Base-by-base conservation (phyloP, 768 basidiomycete genomes). In the Podaxis carcinomalis region DNA sequence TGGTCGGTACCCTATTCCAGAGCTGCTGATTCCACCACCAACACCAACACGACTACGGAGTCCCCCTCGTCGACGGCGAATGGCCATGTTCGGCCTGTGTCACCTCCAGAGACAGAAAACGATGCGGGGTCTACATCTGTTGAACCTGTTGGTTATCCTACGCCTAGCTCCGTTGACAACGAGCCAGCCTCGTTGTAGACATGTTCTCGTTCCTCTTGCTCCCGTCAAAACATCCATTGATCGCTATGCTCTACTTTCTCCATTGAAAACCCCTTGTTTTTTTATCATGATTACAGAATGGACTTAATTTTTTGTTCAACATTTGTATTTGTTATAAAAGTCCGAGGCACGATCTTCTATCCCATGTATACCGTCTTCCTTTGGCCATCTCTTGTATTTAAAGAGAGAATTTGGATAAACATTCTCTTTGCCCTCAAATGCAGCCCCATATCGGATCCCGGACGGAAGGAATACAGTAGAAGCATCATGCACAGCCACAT, bases 131-230 rank as follows among this genome's bases (percentile, higher is more conserved):
- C 40, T 2, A 35, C 61, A 39, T 21, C 58, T 28, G 61, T 67
- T n/a, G 78, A 78, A 55, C 69, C 69, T 11, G 69, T 68, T 13
- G 74, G 74, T 21, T 82, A 82, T 69, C 80, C 80, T n/a, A 82
- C 80, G 3, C 81, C 81, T n/a, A 76, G 77, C 25, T 77, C 79
- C 4, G 71, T 73, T 27, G 80, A 79, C 65, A 76, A 73, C 58
- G 79, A 79, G 64, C 75, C 70, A 62, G 23, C 59, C 36, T 55
- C 59, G 4, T 35, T 54, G 14, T 62, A 72, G 58, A 65, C 71
- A n/a, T 77, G 46, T 61, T 47, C 14, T 4, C 14, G 40, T 44
- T 10, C 28, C 28, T 27, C 19, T 44, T 51, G 46, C 59, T 14
- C 13, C 21, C 28, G 55, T 39, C 14, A 19, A 28, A 19, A 51